These are phyloP conservation scores for Allium cepa DNA, from an alignment of 106 monocot genomes.

Conservation along the genomic window DNA sequence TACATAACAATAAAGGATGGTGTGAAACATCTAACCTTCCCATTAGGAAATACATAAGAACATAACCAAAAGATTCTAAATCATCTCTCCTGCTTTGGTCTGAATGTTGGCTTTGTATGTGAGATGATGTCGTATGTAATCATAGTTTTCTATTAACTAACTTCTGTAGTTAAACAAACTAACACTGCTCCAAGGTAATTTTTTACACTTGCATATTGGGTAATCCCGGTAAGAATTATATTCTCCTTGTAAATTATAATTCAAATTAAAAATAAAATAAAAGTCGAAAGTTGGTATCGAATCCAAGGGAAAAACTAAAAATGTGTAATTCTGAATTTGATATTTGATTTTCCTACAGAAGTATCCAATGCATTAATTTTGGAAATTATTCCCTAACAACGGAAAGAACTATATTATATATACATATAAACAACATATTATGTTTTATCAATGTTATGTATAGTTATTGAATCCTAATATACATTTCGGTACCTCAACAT, in stretches of 20 bases:
- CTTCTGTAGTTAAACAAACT: slow-evolving; percentile 4
- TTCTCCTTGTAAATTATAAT: slow-evolving; percentile 34
- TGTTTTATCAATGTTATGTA: no score
- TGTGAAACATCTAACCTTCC: slow-evolving; percentile 54
- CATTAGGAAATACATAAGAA: slow-evolving; percentile 91
- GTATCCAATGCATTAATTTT: no score
- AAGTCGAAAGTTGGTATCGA: no score
- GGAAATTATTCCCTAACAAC: no score
- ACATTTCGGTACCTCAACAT: no score
- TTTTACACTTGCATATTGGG: slow-evolving; percentile 57
- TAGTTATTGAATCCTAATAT: no score
- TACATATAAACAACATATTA: no score
- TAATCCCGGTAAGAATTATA: slow-evolving; percentile 54
- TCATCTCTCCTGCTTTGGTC: slow-evolving; percentile 97
- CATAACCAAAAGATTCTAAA: slow-evolving; percentile 91
- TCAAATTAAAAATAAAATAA: not conserved
- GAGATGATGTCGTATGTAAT: no score
- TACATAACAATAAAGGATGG: not conserved
- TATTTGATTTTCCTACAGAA: no score
- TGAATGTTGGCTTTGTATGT: slow-evolving; percentile 5
- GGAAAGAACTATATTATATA: no score
- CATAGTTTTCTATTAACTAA: not conserved
- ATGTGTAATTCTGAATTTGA: no score
- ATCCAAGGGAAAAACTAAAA: no score
- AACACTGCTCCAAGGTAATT: slow-evolving; percentile 54